Percentiles rank a stretch among this genome's conserved stretches.
Evolutionary conservation across 768 basidiomycete genomes (phyloP).

Genomic region (Suillus subaureus): DNA sequence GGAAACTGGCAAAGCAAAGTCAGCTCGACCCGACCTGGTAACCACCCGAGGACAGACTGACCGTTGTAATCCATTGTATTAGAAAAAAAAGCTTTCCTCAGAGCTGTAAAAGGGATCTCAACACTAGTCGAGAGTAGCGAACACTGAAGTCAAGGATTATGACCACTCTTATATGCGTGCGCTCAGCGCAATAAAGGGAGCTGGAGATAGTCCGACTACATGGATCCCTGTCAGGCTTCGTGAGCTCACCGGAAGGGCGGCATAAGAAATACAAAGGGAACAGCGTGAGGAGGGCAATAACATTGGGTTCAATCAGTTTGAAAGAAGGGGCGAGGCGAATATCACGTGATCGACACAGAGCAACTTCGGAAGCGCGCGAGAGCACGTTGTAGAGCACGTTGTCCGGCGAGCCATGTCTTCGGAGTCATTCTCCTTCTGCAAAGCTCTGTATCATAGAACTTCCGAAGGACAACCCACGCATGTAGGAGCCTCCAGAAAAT

Average conservation of each 20-base stretch:
- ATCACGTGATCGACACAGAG: conserved; percentile 29
- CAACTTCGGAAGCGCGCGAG: conserved; percentile 25
- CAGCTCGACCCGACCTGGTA: background rate
- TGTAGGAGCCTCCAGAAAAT: background rate
- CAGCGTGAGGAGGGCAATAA: background rate
- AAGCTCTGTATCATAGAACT: background rate
- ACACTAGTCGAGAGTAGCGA: background rate
- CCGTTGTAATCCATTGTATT: background rate
- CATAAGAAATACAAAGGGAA: conserved; percentile 22
- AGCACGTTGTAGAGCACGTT: conserved; percentile 24
- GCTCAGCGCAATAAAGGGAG: background rate
- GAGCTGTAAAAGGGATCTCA: background rate
- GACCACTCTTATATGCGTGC: background rate
- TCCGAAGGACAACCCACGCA: background rate
- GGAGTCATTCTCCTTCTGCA: background rate
- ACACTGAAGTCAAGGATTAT: background rate
- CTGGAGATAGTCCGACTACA: background rate
- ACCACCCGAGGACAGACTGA: background rate
- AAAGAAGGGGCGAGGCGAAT: conserved; percentile 2
- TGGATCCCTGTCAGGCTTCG: no score
- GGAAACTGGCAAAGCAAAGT: background rate
- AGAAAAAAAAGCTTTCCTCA: background rate
- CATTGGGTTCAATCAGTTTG: background rate
- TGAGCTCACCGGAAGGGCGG: conserved; percentile 19
- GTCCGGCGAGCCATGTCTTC: background rate